Evolutionary conservation across 768 basidiomycete species (phyloP), one percentile per base, ranked within the genome.

Genomic region (Chalciporus pseudorubinellus): DNA sequence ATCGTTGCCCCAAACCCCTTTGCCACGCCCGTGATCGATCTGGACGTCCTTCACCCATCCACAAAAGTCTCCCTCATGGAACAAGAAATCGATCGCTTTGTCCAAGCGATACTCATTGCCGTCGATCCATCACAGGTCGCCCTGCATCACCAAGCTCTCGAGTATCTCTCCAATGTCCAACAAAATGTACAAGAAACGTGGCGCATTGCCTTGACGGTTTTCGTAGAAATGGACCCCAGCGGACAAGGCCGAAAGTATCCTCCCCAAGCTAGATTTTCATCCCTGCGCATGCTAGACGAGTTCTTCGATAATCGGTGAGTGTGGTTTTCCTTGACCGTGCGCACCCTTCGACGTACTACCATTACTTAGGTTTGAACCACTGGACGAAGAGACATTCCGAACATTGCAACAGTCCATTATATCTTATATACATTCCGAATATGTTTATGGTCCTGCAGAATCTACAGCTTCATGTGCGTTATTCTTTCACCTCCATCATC

Each of bases 101-200:
- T 89, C 16, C 87, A 86, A 72, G 94, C 94, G 43, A 92, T 95
- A 70, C 74, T 80, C 65, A 87, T 95, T 72, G 94, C 93, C 45
- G 88, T 88, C 53, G 87, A 93, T 74, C 87, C 86, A 48, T 73
- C 76, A 13, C 87, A 85, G 68, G 75, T 73, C 49, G 67, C 79
- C 22, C 72, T 95, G 29, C 90, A 94, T 70, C 87, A 85, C 52
- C 87, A 95, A 68, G 95, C 95, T 29, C 76, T 97, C 59, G 83
- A 86, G 50, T 98, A 89, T 68, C 76, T 98, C 28, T 78, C 82
- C 24, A 81, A 77, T 50, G 77, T 97, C 55, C 87, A 90, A 61
- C 82, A 84, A 67, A 89, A 89, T 67, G 77, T 86, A 13, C 75
- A 77, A 54, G 79, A 80, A 56, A 82, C 84, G 18, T 98, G 95